Conservation (phyloP, 495 filamentous ascomycete species). For the Filosporella fistucella region DNA sequence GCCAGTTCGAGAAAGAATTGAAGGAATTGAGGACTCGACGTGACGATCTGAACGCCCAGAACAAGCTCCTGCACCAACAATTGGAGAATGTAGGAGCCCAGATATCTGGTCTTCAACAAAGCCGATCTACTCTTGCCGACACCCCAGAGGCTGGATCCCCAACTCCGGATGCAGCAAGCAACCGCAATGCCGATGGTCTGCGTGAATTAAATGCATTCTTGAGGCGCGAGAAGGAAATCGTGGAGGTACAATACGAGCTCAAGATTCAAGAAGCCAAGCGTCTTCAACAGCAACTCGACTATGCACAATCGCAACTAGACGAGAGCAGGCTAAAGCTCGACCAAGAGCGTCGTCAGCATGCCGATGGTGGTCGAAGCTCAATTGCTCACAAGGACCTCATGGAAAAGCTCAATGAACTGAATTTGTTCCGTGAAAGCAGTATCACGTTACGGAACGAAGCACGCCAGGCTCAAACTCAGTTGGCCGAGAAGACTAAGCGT, state of each 20-base stretch:
- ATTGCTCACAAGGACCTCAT: conserved; percentile 82
- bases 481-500: conserved; percentile 67
- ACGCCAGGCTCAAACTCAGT: conserved; percentile 67
- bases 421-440: conserved; percentile 90
- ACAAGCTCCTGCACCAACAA: conserved; percentile 82
- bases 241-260: conserved; percentile 90
- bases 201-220: conserved; percentile 87
- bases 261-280: conserved; percentile 81
- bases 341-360: conserved; percentile 75
- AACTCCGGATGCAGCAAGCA: conserved; percentile 24
- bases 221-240: conserved; percentile 94
- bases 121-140: conserved; percentile 51
- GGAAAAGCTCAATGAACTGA: conserved; percentile 90
- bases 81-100: conserved; percentile 77
- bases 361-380: conserved; percentile 63
- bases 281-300: conserved; percentile 83
- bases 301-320: conserved; percentile 80
- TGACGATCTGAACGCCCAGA: conserved; percentile 79
- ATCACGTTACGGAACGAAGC: conserved; percentile 81
- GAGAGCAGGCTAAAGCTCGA: conserved; percentile 80
- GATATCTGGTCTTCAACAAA: conserved; percentile 71
- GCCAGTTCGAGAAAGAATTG: conserved; percentile 79
- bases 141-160: conserved; percentile 34
- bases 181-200: conserved; percentile 62
- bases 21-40: conserved; percentile 69